Evolutionary conservation across 257 asterid genomes (phyloP), one percentile per base, ranked within the genome.

Genomic region (Lavandula angustifolia): DNA sequence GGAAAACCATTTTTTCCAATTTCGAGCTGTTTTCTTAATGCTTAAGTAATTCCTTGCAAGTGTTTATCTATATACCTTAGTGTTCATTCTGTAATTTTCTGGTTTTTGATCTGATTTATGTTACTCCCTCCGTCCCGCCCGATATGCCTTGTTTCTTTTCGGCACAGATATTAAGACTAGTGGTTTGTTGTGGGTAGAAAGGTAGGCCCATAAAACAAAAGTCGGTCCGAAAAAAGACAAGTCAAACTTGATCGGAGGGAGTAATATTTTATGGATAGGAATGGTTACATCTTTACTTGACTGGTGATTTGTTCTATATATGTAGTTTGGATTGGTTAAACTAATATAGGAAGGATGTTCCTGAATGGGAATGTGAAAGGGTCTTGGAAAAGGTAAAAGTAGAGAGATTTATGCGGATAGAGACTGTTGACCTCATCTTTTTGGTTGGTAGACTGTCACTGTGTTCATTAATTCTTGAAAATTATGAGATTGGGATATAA

Each of bases 371-470:
- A 35, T 5, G 18, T 7, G 27, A 61, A 55, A 41, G 3, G 40
- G 22, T 12, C 16, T 58, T 29, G 13, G 46, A 55, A 68, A 62
- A 22, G 5, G 41, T 50, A 55, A 16, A 58, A 68, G 14, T 27
- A 53, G 10, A 49, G 10, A 49, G 64, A 51, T 34, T 31, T 12
- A 38, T 13, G 22, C 12, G 27, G 75, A 64, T 67, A 9, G 66
- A 60, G 62, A 61, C 66, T 77, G 72, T 61, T 62, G 75, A 46
- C 76, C 69, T 55, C 69, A 67, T 35, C 62, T 60, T 71, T 71
- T 64, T 71, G 76, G 68, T 69, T 69, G 82, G 74, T 69, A 57
- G 40, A 65, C 14, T 9, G 78, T 73, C 71, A 34, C 66, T 58
- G 29, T 60, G 69, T 66, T 68, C 74, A 75, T 75, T 27, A 71